A percentile compares a stretch with the other conserved stretches of the same genome.
These are phyloP conservation scores for Saccharomycopsis hybrid DNA, from an alignment of 1,139 yeast genomes.

Conservation along the genomic window DNA sequence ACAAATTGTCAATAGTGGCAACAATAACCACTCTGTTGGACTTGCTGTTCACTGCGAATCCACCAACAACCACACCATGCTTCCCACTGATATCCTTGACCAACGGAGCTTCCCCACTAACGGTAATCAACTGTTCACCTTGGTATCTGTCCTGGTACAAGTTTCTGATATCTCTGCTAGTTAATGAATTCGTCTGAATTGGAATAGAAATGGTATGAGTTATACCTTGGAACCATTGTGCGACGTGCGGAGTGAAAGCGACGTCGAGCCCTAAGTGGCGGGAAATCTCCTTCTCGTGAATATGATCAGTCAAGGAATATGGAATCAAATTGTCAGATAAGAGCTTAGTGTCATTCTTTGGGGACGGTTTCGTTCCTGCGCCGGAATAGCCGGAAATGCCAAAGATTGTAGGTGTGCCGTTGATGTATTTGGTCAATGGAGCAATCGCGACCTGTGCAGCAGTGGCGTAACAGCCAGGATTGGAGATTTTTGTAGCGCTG, in stretches of 20 bases:
- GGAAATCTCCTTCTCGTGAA: constrained; percentile 91
- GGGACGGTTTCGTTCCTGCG: constrained; percentile 98
- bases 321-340: constrained; percentile 84
- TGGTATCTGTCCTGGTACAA: constrained; percentile 84
- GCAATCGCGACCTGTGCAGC: constrained; percentile 93
- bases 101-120: constrained; percentile 85
- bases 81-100: constrained; percentile 89
- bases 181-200: constrained; percentile 57
- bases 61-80: constrained; percentile 93
- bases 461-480: constrained; percentile 98
- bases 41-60: constrained; percentile 84
- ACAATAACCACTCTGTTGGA: constrained; percentile 90
- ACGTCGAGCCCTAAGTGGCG: constrained; percentile 69
- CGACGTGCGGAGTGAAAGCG: constrained; percentile 95
- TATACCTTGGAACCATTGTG: constrained; percentile 99
- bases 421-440: constrained; percentile 60
- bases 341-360: constrained; percentile 77
- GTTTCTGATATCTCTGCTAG: constrained; percentile 77
- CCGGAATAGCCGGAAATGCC: constrained; percentile 99
- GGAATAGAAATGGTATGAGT: constrained; percentile 90
- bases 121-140: constrained; percentile 78
- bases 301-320: constrained; percentile 91
- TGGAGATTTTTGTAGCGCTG: constrained; percentile 76
- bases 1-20: constrained; percentile 89
- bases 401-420: constrained; percentile 75